Evolutionary conservation across 768 basidiomycete species (phyloP).

Genomic region (Leccinum subgranulosum): DNA sequence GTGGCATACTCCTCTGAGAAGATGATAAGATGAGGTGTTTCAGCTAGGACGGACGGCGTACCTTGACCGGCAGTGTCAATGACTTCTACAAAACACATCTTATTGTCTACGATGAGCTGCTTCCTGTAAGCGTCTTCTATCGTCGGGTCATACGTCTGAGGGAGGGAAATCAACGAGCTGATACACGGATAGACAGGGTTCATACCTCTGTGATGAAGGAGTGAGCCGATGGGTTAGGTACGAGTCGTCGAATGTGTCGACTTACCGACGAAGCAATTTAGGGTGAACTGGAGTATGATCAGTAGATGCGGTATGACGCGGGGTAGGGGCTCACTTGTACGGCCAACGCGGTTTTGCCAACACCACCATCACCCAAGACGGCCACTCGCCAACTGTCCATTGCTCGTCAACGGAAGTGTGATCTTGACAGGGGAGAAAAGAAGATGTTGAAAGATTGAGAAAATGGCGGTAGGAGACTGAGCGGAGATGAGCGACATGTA

Average conservation of each 20-base stretch:
- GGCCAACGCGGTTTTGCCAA: constrained; percentile 94
- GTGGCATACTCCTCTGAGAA: constrained; percentile 92
- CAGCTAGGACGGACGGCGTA: constrained; percentile 35
- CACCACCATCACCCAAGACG: constrained; percentile 94
- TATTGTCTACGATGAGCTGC: constrained; percentile 90
- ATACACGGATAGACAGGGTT: constrained; percentile 4
- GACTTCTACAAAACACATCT: constrained; percentile 94
- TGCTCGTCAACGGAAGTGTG: constrained; percentile 30
- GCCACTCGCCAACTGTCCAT: constrained; percentile 97
- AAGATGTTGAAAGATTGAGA: constrained; percentile 25
- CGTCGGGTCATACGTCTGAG: constrained; percentile 93
- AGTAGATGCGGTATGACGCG: constrained; percentile 1
- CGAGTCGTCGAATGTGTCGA: constrained; percentile 9
- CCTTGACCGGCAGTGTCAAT: constrained; percentile 98
- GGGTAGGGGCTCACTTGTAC: constrained; percentile 66
- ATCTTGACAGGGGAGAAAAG: constrained; percentile 17
- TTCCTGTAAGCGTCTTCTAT: constrained; percentile 98
- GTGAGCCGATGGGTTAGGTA: constrained; percentile 14
- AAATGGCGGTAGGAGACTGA: constrained; percentile 24
- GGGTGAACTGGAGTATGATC: constrained; percentile 71
- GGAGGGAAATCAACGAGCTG: constrained; percentile 9
- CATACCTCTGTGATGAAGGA: constrained; percentile 50
- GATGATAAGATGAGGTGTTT: constrained; percentile 17
- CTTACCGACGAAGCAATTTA: constrained; percentile 95
- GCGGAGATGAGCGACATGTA: constrained; percentile 13